Evolutionary conservation across 768 basidiomycete species (phyloP).

Genomic region (Suillus subluteus): DNA sequence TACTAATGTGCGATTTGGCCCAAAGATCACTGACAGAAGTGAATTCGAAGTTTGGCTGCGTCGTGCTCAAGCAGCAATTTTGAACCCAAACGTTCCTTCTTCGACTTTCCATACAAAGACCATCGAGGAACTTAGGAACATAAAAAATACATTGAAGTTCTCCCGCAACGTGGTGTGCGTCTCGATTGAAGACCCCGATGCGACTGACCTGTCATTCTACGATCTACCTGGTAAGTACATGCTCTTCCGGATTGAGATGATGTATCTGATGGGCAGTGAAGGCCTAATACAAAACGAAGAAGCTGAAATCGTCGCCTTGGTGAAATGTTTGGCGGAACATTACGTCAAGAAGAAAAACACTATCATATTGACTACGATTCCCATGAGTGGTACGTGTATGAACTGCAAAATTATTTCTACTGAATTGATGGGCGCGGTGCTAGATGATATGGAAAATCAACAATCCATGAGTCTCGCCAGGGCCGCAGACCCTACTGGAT

Average conservation of each 20-base stretch:
- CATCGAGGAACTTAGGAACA: constrained; percentile 10
- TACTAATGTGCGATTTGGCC: constrained; percentile 44
- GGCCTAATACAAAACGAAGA: constrained; percentile 58
- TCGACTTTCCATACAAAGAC: constrained; percentile 24
- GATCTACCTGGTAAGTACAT: constrained; percentile 41
- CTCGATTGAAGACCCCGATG: constrained; percentile 41
- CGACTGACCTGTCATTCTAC: constrained; percentile 43
- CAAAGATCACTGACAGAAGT: constrained; percentile 40
- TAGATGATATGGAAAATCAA: constrained; percentile 65
- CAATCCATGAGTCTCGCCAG: constrained; percentile 52
- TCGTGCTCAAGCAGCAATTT: constrained; percentile 61
- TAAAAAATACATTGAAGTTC: constrained; percentile 32
- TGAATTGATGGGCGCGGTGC: not conserved
- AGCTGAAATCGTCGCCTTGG: constrained; percentile 43
- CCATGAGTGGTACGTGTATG: constrained; percentile 50
- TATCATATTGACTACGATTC: constrained; percentile 55
- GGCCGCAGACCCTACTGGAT: constrained; percentile 47
- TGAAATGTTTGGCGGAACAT: constrained; percentile 51
- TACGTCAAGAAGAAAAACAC: constrained; percentile 51
- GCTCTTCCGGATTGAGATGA: not conserved
- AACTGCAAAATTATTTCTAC: not conserved
- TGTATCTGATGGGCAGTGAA: constrained; percentile 18
- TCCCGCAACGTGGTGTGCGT: constrained; percentile 47
- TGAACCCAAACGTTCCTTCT: constrained; percentile 45
- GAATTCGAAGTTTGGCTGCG: constrained; percentile 57